A percentile compares a stretch with the other conserved stretches of the same genome.
These are phyloP conservation scores for Tilletia caries DNA, from an alignment of 1,284 basidiomycete genomes.

Conservation along the genomic window DNA sequence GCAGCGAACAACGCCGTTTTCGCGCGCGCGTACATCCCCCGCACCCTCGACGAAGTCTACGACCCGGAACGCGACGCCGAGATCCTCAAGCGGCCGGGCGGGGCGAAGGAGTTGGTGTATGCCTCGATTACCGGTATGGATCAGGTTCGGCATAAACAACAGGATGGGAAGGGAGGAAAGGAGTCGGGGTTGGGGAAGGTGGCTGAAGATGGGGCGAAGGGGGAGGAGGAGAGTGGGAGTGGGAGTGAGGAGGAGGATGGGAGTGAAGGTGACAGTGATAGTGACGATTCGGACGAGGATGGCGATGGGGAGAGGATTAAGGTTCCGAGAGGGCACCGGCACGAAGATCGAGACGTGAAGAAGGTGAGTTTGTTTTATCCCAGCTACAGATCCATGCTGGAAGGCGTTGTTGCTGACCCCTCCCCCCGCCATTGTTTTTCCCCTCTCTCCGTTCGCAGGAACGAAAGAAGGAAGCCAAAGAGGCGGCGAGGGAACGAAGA, in stretches of 20 bases:
- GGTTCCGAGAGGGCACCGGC: constrained; percentile 24
- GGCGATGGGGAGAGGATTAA: constrained; percentile 9
- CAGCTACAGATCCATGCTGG: background rate
- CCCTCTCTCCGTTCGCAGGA: constrained; percentile 15
- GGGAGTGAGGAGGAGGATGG: too few relatives aligned
- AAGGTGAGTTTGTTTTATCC: constrained; percentile 8
- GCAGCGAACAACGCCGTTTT: constrained; percentile 44
- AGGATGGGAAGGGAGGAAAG: background rate
- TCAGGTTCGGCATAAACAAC: constrained; percentile 5
- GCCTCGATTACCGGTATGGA: constrained; percentile 29
- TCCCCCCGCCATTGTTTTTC: too few relatives aligned
- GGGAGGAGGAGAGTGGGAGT: background rate
- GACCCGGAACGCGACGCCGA: constrained; percentile 49
- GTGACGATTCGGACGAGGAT: constrained; percentile 11
- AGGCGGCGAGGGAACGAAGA: constrained; percentile 40
- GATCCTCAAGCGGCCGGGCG: constrained; percentile 21
- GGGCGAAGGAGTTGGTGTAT: constrained; percentile 27
- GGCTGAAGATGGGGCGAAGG: background rate
- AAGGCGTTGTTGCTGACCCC: too few relatives aligned
- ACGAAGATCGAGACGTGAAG: constrained; percentile 29
- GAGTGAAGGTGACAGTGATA: background rate
- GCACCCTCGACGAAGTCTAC: constrained; percentile 47
- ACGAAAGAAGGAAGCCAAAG: constrained; percentile 40
- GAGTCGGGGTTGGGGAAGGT: background rate
- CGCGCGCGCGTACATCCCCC: constrained; percentile 45